Conservation (phyloP, 306 rosid species). For the Prunus mume region DNA sequence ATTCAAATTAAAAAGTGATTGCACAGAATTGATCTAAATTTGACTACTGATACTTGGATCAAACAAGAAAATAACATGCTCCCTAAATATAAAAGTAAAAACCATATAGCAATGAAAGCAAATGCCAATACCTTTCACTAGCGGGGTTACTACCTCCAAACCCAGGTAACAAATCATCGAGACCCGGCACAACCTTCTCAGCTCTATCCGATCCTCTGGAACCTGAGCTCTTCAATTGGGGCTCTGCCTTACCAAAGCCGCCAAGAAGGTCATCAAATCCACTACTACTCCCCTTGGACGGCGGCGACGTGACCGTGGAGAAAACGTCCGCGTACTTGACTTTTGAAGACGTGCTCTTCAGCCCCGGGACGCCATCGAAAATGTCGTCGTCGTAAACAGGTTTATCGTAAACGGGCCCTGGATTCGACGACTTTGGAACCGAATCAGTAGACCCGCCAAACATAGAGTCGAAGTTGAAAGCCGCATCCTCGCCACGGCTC, state of each 20-base stretch:
- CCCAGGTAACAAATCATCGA: slow-evolving; percentile 84
- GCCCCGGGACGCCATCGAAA: slow-evolving; percentile 80
- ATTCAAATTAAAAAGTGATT: neutral
- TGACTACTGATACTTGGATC: neutral
- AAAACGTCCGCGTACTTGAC: slow-evolving; percentile 61
- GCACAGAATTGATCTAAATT: slow-evolving; percentile 6
- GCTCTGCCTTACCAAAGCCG: slow-evolving; percentile 70
- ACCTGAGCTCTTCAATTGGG: slow-evolving; percentile 44
- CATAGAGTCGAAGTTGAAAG: slow-evolving; percentile 65
- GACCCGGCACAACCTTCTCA: slow-evolving; percentile 44
- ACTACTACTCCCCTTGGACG: slow-evolving; percentile 30
- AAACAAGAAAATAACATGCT: neutral
- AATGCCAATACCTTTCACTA: slow-evolving; percentile 55
- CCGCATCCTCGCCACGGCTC: slow-evolving; percentile 30
- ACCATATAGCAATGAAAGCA: no score
- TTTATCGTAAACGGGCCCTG: slow-evolving; percentile 65
- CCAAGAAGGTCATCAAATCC: slow-evolving; percentile 84
- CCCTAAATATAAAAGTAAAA: neutral
- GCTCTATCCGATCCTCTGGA: slow-evolving; percentile 45
- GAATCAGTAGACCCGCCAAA: slow-evolving; percentile 37
- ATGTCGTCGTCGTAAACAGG: slow-evolving; percentile 90
- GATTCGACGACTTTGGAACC: slow-evolving; percentile 37
- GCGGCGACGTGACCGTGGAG: slow-evolving; percentile 43
- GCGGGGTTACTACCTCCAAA: slow-evolving; percentile 54
- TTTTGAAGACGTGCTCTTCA: slow-evolving; percentile 57